These are phyloP conservation scores for Rosa persica DNA, from an alignment of 306 rosid genomes.

Conservation along the genomic window DNA sequence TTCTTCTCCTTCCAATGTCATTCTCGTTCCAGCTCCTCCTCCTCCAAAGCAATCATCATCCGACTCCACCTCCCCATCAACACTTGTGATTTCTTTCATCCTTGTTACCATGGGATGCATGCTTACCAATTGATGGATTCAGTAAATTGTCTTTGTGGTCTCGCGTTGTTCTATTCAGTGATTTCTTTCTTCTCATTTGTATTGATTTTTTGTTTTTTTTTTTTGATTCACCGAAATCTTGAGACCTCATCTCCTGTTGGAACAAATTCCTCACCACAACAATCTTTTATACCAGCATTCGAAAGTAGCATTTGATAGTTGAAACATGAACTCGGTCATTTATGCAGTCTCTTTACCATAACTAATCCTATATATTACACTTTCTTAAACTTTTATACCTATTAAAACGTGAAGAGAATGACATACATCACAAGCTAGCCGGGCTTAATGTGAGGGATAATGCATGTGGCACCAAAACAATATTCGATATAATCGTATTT, in stretches of 20 bases:
- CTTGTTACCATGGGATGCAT: neutral
- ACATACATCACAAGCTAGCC: neutral
- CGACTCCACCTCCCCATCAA: neutral
- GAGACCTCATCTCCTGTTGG: neutral
- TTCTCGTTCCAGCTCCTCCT: neutral
- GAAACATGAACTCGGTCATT: neutral
- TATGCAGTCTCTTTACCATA: neutral
- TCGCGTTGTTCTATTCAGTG: too few relatives aligned
- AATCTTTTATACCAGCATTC: neutral
- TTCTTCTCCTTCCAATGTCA: neutral
- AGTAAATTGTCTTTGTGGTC: too few relatives aligned
- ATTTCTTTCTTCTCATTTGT: neutral
- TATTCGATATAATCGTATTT: neutral
- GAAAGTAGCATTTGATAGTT: neutral
- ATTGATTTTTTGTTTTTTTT: neutral
- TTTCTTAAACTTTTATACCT: neutral
- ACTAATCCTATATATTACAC: neutral
- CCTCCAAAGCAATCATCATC: slow-evolving; percentile 6
- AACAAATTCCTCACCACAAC: too few relatives aligned
- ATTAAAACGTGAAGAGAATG: neutral
- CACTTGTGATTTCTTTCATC: neutral
- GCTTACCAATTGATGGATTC: neutral
- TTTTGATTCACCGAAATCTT: too few relatives aligned
- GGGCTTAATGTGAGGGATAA: neutral
- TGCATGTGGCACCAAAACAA: neutral